A percentile compares a stretch with the other conserved stretches of the same genome.
Evolutionary conservation across 176 grass and related monocot species (phyloP).

Genomic region (Aegilops tauschii): DNA sequence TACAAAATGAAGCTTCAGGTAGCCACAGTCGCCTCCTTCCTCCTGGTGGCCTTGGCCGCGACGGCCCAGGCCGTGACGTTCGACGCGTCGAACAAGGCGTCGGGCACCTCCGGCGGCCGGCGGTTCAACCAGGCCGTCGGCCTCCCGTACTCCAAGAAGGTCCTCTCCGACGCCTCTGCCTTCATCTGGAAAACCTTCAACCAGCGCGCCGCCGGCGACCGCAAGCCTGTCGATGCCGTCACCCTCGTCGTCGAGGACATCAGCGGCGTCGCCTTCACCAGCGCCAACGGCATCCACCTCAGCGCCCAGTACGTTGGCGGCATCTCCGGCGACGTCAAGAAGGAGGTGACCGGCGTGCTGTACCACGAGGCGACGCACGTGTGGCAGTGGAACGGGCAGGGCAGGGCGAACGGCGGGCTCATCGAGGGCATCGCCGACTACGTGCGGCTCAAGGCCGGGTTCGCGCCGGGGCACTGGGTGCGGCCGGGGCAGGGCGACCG

Average conservation of each 20-base stretch:
- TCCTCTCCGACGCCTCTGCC: slow-evolving; percentile 58
- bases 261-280: slow-evolving; percentile 47
- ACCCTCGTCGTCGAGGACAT: slow-evolving; percentile 50
- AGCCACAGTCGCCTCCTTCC: neutral
- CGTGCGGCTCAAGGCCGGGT: slow-evolving; percentile 59
- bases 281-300: slow-evolving; percentile 53
- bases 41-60: slow-evolving; percentile 20
- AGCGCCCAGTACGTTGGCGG: slow-evolving; percentile 56
- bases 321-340: slow-evolving; percentile 55
- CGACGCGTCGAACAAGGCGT: slow-evolving; percentile 55
- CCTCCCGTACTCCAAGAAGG: slow-evolving; percentile 51
- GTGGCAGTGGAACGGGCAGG: slow-evolving; percentile 74
- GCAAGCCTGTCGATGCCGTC: slow-evolving; percentile 42
- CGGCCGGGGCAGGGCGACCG: slow-evolving; percentile 37
- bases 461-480: slow-evolving; percentile 56
- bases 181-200: slow-evolving; percentile 65
- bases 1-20: neutral
- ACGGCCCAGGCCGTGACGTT: slow-evolving; percentile 42
- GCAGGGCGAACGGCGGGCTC: slow-evolving; percentile 24
- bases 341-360: slow-evolving; percentile 62
- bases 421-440: slow-evolving; percentile 81
- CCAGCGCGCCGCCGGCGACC: slow-evolving; percentile 20
- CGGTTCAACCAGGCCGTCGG: slow-evolving; percentile 60
- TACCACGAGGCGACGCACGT: slow-evolving; percentile 71
- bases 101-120: slow-evolving; percentile 43